Conservation (phyloP, 345 rosid species). For the Barbarea vulgaris region DNA sequence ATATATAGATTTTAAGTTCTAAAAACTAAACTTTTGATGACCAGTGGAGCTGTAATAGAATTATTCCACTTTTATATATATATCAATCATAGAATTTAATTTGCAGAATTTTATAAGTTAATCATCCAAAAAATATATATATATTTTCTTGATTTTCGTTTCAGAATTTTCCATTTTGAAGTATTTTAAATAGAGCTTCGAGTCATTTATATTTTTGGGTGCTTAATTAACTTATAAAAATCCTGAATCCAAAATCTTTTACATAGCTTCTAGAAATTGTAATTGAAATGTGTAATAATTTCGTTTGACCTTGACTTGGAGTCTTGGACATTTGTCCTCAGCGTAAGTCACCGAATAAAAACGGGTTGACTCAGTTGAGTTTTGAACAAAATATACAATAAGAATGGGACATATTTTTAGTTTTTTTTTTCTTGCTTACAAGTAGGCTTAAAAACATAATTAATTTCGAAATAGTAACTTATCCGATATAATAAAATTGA, state of each 20-base stretch:
- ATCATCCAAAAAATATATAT: no score
- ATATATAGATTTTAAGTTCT: background rate
- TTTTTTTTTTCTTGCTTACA: no score
- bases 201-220: background rate
- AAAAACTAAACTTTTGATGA: background rate
- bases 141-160: no score
- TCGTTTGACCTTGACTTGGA: background rate
- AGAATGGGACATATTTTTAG: no score
- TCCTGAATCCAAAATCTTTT: background rate
- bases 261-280: background rate
- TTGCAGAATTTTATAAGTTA: no score
- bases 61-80: background rate
- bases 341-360: no score
- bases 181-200: background rate
- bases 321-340: background rate
- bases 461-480: background rate
- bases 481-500: background rate
- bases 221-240: background rate
- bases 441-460: background rate
- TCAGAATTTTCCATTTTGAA: no score
- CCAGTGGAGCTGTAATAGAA: background rate
- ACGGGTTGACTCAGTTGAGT: no score
- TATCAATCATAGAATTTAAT: background rate
- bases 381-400: no score
- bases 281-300: background rate